Base-by-base conservation (phyloP, 2,329 filamentous ascomycete genomes). In the Anisogramma anomala region DNA sequence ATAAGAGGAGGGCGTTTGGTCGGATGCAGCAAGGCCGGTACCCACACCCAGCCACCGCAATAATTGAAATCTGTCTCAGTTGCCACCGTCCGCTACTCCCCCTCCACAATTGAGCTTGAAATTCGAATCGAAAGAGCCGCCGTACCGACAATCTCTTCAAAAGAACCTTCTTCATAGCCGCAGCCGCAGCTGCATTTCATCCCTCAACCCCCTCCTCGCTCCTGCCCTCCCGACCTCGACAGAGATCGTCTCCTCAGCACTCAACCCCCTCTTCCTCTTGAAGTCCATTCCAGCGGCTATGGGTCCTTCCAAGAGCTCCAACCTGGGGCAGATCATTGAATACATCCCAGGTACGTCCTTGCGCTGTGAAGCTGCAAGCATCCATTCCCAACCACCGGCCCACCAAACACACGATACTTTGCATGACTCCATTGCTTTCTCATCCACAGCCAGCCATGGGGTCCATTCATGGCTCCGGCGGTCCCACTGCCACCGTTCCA, bases 271-370 rank as follows among this genome's bases (percentile, higher is more conserved):
- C 14, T 15, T 14, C 4, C 34, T 10, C 30, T 5, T 3, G n/a
- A 30, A 14, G 4, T 7, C 8, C 4, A 14, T 14, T 30, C 27
- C 51, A 49, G 54, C 55, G 47, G 62, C 56, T 63, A 68, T 69
- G 56, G 50, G 55, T 50, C 50, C 50, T 64, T 53, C 59, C 51
- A 59, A 63, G 59, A 57, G 55, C 58, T 56, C 73, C 59, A 83
- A 78, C 63, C 76, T 84, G 66, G 87, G 85, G 48, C 85, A 94
- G 67, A 79, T 94, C 54, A 88, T 95, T 58, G 88, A 95, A 69
- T 95, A 94, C 64, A 94, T 95, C 55, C 84, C 87, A 69, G 84
- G 87, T 94, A 71, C 55, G 76, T 67, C 30, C 3, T 18, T n/a
- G 26, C 11, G 30, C 28, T 32, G 14, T 15, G 27, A n/a, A 5